A percentile compares a stretch with the other conserved stretches of the same genome.
Evolutionary conservation across 805 yeast species (phyloP).

Genomic region (Nakazawaea anatomiae): DNA sequence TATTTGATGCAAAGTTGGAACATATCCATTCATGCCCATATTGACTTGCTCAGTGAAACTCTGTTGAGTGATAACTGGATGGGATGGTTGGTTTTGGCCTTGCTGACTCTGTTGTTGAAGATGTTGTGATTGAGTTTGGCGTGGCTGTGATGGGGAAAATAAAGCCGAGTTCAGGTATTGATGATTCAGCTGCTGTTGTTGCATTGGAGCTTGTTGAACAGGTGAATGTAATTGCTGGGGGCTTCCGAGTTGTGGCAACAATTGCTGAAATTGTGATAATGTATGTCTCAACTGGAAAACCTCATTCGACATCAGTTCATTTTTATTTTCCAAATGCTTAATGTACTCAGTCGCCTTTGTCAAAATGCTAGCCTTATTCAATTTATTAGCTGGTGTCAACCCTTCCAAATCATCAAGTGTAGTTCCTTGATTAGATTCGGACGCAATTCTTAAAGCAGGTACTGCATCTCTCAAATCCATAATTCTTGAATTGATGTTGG

Average conservation of each 20-base stretch:
- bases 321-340: conserved; percentile 60
- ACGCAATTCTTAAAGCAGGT: conserved; percentile 65
- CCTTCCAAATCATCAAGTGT: conserved; percentile 58
- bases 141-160: conserved; percentile 3
- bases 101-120: conserved; percentile 10
- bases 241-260: conserved; percentile 2
- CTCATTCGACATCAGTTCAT: conserved; percentile 44
- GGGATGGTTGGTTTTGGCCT: conserved; percentile 7
- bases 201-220: not conserved
- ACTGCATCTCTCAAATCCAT: conserved; percentile 68
- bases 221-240: conserved; percentile 4
- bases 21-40: conserved; percentile 10
- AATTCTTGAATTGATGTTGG: conserved; percentile 70
- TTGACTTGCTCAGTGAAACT: conserved; percentile 8
- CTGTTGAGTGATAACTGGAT: conserved; percentile 7
- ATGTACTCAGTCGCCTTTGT: conserved; percentile 80
- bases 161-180: conserved; percentile 7
- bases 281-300: conserved; percentile 37
- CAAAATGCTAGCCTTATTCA: conserved; percentile 73
- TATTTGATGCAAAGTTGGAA: conserved; percentile 10
- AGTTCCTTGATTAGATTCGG: conserved; percentile 34
- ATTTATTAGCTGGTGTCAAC: conserved; percentile 64
- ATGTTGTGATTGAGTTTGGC: conserved; percentile 5
- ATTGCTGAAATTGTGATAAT: conserved; percentile 12
- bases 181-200: conserved; percentile 1